Percentiles rank a stretch among this genome's conserved stretches.
Evolutionary conservation across 2,329 filamentous ascomycete species (phyloP).

Genomic region (Colletotrichum eremochloae): DNA sequence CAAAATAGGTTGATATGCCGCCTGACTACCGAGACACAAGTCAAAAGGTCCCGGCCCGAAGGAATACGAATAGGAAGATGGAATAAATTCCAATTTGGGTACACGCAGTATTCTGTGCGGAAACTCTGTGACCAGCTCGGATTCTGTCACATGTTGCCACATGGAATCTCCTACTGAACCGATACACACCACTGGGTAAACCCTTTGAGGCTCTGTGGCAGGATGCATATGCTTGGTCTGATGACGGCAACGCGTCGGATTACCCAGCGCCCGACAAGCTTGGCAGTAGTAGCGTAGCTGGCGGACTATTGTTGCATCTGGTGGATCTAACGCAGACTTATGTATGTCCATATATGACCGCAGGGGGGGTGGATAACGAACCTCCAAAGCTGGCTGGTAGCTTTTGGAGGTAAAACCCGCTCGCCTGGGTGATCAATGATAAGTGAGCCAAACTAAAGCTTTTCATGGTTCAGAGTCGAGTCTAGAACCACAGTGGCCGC

Average conservation of each 20-base stretch:
- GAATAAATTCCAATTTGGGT: not conserved
- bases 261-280: not conserved
- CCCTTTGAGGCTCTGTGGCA: not conserved
- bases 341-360: not conserved
- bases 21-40: not conserved
- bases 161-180: not conserved
- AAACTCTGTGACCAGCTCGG: constrained; percentile 5
- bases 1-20: not conserved
- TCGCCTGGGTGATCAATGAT: constrained; percentile 12
- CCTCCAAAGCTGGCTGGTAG: not conserved
- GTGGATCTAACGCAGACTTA: not conserved
- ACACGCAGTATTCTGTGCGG: not conserved
- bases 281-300: not conserved
- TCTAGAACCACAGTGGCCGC: constrained; percentile 21
- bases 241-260: not conserved
- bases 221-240: not conserved
- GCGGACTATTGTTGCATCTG: constrained; percentile 4
- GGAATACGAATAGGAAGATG: too few species aligned
- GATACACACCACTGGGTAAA: not conserved
- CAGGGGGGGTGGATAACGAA: not conserved
- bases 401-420: not conserved
- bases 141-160: not conserved
- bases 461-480: constrained; percentile 25
- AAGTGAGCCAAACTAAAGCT: constrained; percentile 36
- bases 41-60: not conserved